Conservation (phyloP, 225 moss, liverwort and hornwort genomes). For the Straminergon stramineum region DNA sequence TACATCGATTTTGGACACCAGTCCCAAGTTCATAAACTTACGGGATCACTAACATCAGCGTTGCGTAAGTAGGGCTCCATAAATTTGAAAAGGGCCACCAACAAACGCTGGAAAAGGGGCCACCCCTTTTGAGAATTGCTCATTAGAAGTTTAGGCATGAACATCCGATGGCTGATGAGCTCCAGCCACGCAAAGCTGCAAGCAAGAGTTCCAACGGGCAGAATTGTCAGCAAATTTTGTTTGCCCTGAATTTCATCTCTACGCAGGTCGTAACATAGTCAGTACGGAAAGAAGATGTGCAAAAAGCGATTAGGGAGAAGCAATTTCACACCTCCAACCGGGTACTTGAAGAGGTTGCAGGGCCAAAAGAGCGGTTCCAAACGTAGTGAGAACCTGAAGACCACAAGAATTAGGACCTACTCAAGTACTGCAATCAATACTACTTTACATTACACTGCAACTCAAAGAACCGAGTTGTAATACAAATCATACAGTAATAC, state of each 20-base stretch:
- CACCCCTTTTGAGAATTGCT: conserved; percentile 90
- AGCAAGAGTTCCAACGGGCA: not conserved
- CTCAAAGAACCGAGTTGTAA: not conserved
- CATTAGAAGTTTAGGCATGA: conserved; percentile 92
- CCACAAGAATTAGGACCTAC: conserved; percentile 1
- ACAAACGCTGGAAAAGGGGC: conserved; percentile 93
- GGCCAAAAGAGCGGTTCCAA: conserved; percentile 76
- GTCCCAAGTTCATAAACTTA: conserved; percentile 27
- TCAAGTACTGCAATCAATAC: not conserved
- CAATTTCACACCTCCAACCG: conserved; percentile 73
- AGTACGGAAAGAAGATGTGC: not conserved
- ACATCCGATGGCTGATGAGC: conserved; percentile 97
- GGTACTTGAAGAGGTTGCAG: conserved; percentile 95
- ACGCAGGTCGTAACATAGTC: not conserved
- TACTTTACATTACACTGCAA: not conserved
- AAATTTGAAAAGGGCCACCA: conserved; percentile 93
- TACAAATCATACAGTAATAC: not conserved
- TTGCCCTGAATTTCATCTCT: not conserved
- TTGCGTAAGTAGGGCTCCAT: conserved; percentile 97
- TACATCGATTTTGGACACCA: not conserved
- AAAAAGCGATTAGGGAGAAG: not conserved
- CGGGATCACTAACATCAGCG: conserved; percentile 96
- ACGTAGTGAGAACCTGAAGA: conserved; percentile 77
- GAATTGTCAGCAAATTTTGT: not conserved
- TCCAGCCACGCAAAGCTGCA: conserved; percentile 97